Percentiles rank a stretch among this genome's conserved stretches.
These are phyloP conservation scores for Tuber microsphaerosporum DNA, from an alignment of 495 filamentous ascomycete genomes.

Conservation along the genomic window DNA sequence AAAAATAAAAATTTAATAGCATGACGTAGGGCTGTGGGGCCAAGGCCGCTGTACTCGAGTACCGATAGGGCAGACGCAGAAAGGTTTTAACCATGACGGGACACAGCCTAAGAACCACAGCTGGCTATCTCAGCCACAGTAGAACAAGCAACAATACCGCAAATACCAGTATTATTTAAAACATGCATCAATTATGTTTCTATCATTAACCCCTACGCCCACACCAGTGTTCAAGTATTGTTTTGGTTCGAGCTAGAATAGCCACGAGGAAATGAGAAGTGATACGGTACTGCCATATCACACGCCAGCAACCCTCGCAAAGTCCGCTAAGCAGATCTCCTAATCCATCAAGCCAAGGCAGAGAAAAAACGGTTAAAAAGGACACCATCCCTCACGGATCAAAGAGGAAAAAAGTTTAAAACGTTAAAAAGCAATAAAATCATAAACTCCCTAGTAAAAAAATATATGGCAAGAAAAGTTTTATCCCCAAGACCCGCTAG, in stretches of 20 bases:
- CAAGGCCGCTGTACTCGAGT: background rate
- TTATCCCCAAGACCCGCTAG: background rate
- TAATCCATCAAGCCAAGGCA: background rate
- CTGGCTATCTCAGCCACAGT: background rate
- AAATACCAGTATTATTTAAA: background rate
- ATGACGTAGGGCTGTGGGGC: background rate
- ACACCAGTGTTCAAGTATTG: background rate
- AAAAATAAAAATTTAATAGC: background rate
- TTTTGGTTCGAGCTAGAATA: background rate
- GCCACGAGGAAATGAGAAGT: background rate
- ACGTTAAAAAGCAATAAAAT: background rate
- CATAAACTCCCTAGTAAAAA: conserved; percentile 5
- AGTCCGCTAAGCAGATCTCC: background rate
- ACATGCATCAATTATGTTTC: background rate
- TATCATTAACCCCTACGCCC: background rate
- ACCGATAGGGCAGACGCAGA: background rate
- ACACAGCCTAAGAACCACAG: background rate
- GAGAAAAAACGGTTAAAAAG: background rate
- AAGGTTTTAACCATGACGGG: background rate
- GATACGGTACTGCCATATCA: background rate
- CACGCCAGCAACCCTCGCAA: background rate
- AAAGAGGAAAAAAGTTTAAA: background rate
- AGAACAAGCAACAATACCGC: background rate
- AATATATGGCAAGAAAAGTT: background rate
- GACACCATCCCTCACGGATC: background rate